Conservation (phyloP, 345 rosid species). For the Lumnitzera racemosa region DNA sequence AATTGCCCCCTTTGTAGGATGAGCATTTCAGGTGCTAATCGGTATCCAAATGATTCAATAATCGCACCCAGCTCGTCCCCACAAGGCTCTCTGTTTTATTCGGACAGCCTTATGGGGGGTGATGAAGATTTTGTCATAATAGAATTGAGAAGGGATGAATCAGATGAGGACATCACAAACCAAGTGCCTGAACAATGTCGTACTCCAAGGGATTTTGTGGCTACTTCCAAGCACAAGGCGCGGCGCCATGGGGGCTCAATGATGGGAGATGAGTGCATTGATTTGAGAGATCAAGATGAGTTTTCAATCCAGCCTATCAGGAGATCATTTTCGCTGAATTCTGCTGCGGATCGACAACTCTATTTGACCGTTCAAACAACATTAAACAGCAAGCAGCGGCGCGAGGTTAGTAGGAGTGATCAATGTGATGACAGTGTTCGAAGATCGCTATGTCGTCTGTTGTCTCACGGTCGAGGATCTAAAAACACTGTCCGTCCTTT, state of each 20-base stretch:
- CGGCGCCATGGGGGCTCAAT: constrained; percentile 20
- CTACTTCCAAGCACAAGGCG: constrained; percentile 17
- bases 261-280: constrained; percentile 59
- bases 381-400: constrained; percentile 19
- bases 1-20: constrained; percentile 64
- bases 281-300: constrained; percentile 34
- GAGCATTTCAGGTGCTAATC: constrained; percentile 36
- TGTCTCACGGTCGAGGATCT: constrained; percentile 25
- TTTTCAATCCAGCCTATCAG: constrained; percentile 41
- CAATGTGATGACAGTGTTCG: constrained; percentile 20
- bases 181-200: background rate
- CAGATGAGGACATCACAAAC: background rate
- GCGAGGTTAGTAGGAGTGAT: constrained; percentile 17
- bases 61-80: constrained; percentile 63
- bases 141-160: constrained; percentile 33
- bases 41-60: constrained; percentile 27
- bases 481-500: constrained; percentile 32
- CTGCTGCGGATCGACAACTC: constrained; percentile 45
- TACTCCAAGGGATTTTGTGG: constrained; percentile 10
- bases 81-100: constrained; percentile 32
- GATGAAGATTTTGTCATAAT: constrained; percentile 63
- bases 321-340: constrained; percentile 63
- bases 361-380: constrained; percentile 36
- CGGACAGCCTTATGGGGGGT: constrained; percentile 32
- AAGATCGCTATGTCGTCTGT: constrained; percentile 21